phyloP scores from a whole-genome alignment of 2,329 filamentous ascomycete species.

The Falciphora oryzae region DNA sequence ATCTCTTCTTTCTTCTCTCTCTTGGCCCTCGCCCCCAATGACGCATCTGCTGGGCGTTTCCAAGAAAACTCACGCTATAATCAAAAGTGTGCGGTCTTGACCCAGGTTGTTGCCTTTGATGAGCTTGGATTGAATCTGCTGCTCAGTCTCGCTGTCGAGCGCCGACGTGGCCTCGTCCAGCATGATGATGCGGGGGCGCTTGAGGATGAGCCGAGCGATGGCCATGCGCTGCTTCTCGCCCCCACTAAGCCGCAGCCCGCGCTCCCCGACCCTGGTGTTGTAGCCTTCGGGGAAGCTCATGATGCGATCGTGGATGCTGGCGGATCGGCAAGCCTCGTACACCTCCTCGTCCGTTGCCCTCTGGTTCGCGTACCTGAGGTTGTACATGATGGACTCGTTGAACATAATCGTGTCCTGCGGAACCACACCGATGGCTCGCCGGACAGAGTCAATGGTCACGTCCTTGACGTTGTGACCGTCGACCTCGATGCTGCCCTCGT shows the following conservation, averaged over 20 bases:
- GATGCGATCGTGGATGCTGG: constrained; percentile 50
- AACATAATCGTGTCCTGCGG: constrained; percentile 83
- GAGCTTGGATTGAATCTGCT: constrained; percentile 60
- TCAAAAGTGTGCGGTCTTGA: constrained; percentile 81
- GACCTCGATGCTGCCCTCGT: constrained; percentile 72
- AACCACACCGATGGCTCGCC: constrained; percentile 87
- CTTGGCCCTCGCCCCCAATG: not conserved
- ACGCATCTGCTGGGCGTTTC: not conserved
- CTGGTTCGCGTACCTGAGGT: constrained; percentile 46
- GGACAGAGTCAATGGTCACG: constrained; percentile 88
- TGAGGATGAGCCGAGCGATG: constrained; percentile 60
- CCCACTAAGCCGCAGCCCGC: constrained; percentile 49
- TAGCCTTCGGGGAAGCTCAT: constrained; percentile 48
- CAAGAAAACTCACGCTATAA: constrained; percentile 68
- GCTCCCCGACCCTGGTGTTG: constrained; percentile 46
- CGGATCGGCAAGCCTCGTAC: constrained; percentile 43
- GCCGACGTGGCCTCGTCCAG: constrained; percentile 69
- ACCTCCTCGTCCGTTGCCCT: constrained; percentile 43
- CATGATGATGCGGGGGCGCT: constrained; percentile 63
- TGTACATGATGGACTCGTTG: constrained; percentile 51
- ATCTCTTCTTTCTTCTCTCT: not conserved
- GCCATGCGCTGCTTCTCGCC: constrained; percentile 55
- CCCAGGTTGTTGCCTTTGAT: constrained; percentile 59
- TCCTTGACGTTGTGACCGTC: constrained; percentile 81
- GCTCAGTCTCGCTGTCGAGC: constrained; percentile 56